Evolutionary conservation across 1,139 yeast species (phyloP), one percentile per base, ranked within the genome.

Genomic region (Trichomonascaceae sp.): DNA sequence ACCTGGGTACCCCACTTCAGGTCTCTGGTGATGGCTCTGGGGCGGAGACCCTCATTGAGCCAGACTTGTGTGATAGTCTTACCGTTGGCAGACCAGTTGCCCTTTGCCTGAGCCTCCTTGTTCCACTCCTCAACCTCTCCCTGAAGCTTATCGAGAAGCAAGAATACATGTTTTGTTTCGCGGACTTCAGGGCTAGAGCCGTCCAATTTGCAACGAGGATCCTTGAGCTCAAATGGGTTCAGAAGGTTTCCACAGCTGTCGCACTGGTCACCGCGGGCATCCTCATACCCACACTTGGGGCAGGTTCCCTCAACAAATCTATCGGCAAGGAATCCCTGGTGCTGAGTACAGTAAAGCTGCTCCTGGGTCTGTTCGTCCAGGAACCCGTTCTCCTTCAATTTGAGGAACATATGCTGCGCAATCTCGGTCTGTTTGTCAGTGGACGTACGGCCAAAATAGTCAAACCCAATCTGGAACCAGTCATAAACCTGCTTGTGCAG

Each of bases 201-300:
- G 55, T 92, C 98, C 40, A 92, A 61, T 62, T 92, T 89, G 72
- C 98, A 89, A 50, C 94, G 79, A 37, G 99, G 98, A 42, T 85
- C 69, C 45, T 87, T 77, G 54, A 89, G 72, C 57, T 89, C 97
- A 54, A 85, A 78, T 32, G 98, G 94, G 55, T 87, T 84, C 48
- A 92, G 68, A 44, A 89, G 67, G 39, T 66, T 62, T 42, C 98
- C 99, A 67, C 99, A 89, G 51, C 78, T 79, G 59, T 89, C 99
- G 70, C 99, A 89, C 65, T 89, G 99, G 57, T 89, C 99, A 47
- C 99, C 99, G 58, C 98, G 76, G 26, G 99, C 99, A 57, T 89
- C 98, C 43, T 80, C 93, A 53, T 85, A 89, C 29, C 67, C 71
- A 65, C 99, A 89, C 59, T 78, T 78, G 41, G 98, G 98, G 65